Percentiles rank a stretch among this genome's conserved stretches.
Conservation (phyloP, 495 filamentous ascomycete species). For the Pseudotulostoma volvatum region DNA sequence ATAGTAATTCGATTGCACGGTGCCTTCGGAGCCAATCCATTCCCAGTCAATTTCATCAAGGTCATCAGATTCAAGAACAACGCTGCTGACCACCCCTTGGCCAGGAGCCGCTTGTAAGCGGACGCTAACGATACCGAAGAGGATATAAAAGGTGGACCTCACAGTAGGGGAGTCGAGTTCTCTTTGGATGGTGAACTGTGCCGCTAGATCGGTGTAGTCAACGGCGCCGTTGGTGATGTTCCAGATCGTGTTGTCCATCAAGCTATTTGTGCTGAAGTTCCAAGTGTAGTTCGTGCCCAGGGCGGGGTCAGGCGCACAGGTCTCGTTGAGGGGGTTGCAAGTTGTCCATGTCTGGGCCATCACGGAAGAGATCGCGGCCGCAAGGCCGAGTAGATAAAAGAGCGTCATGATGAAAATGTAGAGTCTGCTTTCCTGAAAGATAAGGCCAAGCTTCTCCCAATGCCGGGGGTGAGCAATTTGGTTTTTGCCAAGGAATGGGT, state of each 20-base stretch:
- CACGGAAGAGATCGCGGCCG: conserved; percentile 20
- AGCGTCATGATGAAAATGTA: conserved; percentile 5
- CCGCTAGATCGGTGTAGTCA: conserved; percentile 38
- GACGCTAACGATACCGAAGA: conserved; percentile 64
- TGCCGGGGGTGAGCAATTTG: too few species aligned
- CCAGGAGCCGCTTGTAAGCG: conserved; percentile 57
- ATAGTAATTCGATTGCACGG: conserved; percentile 84
- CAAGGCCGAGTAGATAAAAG: conserved; percentile 17
- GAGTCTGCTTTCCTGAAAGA: too few species aligned
- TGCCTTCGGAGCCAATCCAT: conserved; percentile 37
- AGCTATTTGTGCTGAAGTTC: conserved; percentile 45
- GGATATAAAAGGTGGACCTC: conserved; percentile 60
- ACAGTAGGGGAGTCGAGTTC: conserved; percentile 51
- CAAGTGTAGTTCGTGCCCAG: conserved; percentile 45
- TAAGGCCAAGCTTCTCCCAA: too few species aligned
- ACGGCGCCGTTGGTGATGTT: conserved; percentile 45
- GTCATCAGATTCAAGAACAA: conserved; percentile 77
- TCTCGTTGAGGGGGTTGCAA: conserved; percentile 50
- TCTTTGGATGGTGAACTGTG: conserved; percentile 52
- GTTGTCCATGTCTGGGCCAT: conserved; percentile 45
- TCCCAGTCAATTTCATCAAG: conserved; percentile 92
- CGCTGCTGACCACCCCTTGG: conserved; percentile 59
- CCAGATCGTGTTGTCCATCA: conserved; percentile 37
- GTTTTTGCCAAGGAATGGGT: too few species aligned
- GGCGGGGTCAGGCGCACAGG: conserved; percentile 51